A percentile compares a stretch with the other conserved stretches of the same genome.
phyloP scores from a whole-genome alignment of 768 basidiomycete genomes.

The Peribolospora kevripleyi region DNA sequence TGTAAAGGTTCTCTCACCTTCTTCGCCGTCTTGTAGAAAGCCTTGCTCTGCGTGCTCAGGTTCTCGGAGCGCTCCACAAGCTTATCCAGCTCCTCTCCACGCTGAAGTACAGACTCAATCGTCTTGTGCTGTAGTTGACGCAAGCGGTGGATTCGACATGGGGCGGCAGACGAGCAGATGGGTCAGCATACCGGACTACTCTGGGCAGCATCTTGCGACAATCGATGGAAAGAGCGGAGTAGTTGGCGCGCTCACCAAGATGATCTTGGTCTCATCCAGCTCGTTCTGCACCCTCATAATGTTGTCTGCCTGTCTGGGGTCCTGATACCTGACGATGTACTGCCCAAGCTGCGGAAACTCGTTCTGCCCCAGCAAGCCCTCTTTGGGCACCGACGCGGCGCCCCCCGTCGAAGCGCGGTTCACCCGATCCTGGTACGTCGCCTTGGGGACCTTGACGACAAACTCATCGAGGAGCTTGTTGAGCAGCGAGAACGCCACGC shows the following conservation, averaged over 20 bases:
- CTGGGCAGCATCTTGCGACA: neutral
- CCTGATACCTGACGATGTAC: constrained; percentile 81
- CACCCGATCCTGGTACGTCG: constrained; percentile 27
- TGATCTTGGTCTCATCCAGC: constrained; percentile 95
- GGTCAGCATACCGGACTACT: neutral
- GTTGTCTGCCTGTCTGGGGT: constrained; percentile 84
- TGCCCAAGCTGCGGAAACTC: constrained; percentile 50
- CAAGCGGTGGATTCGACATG: neutral
- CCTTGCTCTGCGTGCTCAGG: constrained; percentile 47
- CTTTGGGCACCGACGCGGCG: constrained; percentile 9
- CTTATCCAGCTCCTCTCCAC: constrained; percentile 90
- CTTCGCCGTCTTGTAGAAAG: constrained; percentile 99
- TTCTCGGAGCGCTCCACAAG: constrained; percentile 37
- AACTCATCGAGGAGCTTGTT: constrained; percentile 87
- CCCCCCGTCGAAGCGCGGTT: neutral
- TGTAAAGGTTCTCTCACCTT: constrained; percentile 24
- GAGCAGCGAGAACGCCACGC: constrained; percentile 84
- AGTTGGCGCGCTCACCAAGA: constrained; percentile 38
- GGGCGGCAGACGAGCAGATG: neutral
- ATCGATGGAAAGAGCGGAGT: neutral
- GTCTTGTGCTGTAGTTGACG: constrained; percentile 62
- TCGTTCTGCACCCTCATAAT: constrained; percentile 98
- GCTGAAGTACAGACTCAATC: constrained; percentile 83
- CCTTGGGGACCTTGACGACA: constrained; percentile 47
- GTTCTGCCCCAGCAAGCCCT: constrained; percentile 25